Evolutionary conservation across 176 grass and related monocot genomes (phyloP).

Genomic region (Canna indica): DNA sequence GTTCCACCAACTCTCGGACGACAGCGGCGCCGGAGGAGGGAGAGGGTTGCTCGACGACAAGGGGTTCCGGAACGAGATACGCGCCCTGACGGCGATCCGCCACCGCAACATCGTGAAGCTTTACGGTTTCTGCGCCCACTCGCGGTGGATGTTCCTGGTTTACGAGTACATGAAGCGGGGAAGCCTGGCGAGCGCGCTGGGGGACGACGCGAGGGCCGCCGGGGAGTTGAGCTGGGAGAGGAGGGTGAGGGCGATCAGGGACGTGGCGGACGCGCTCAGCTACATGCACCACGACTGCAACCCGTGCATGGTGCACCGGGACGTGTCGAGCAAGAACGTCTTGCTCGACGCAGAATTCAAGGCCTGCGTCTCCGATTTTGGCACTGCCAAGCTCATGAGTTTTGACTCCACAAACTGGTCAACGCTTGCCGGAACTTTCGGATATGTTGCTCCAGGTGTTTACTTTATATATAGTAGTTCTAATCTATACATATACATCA

Average conservation of each 20-base stretch:
- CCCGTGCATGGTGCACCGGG: not conserved
- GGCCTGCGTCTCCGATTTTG: conserved; percentile 8
- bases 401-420: not conserved
- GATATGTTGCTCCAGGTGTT: not conserved
- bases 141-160: conserved; percentile 1
- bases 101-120: conserved; percentile 16
- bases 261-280: not conserved
- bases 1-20: not conserved
- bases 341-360: not conserved
- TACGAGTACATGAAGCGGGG: conserved; percentile 6
- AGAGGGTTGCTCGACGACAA: not conserved
- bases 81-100: not conserved
- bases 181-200: not conserved
- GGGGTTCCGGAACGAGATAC: conserved; percentile 11
- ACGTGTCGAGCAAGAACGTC: conserved; percentile 2
- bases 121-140: conserved; percentile 5
- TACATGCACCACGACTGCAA: conserved; percentile 7
- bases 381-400: not conserved
- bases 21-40: not conserved
- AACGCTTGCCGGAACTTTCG: not conserved
- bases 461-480: too few species aligned
- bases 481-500: not conserved
- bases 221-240: conserved; percentile 2
- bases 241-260: not conserved
- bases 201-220: not conserved